A percentile compares a stretch with the other conserved stretches of the same genome.
Evolutionary conservation across 2,329 filamentous ascomycete genomes (phyloP).

Genomic region (Macroventuria anomochaeta): DNA sequence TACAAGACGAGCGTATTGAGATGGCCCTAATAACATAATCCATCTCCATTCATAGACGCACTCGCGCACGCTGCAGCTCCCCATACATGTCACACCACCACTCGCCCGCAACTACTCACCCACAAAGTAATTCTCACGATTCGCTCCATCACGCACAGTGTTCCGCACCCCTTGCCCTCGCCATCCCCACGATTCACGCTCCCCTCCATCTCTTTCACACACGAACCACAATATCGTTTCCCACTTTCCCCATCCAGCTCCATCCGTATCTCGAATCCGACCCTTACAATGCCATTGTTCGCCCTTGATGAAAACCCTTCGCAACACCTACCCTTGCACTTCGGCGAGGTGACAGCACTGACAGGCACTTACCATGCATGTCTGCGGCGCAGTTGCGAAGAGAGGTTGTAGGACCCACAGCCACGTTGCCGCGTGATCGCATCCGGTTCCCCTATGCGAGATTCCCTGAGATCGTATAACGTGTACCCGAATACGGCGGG

Average conservation of each 20-base stretch:
- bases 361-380: background rate
- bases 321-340: background rate
- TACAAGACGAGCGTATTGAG: slow-evolving; percentile 5
- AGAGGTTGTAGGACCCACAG: background rate
- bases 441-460: background rate
- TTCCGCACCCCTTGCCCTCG: background rate
- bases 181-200: background rate
- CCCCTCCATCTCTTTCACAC: too few relatives aligned
- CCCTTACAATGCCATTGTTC: background rate
- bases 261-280: background rate
- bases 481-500: background rate
- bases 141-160: background rate
- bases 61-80: background rate
- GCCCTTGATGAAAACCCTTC: background rate
- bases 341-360: background rate
- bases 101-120: background rate
- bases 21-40: slow-evolving; percentile 13
- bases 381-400: background rate
- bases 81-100: background rate
- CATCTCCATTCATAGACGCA: background rate
- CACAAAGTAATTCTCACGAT: background rate
- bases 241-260: background rate
- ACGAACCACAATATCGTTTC: too few relatives aligned
- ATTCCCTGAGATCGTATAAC: background rate
- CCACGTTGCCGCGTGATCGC: background rate